Evolutionary conservation across 2,329 filamentous ascomycete genomes (phyloP), one percentile per base, ranked within the genome.

Genomic region (Fusarium keratoplasticum): DNA sequence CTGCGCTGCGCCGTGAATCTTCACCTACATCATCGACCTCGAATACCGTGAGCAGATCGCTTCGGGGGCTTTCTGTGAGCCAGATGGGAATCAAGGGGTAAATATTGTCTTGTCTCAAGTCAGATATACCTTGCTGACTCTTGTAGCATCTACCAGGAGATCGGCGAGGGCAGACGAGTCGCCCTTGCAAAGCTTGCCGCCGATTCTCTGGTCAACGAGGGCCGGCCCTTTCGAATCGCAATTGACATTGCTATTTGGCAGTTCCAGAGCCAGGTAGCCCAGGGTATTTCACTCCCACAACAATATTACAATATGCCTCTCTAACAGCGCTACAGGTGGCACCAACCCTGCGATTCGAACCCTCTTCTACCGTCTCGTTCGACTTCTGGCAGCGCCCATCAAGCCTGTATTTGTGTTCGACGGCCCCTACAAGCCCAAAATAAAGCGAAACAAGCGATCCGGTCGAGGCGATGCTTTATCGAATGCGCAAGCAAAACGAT

Each of bases 241-340:
- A 93, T 99, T 73, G 96, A 99, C 81, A 93, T 97, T 76, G 95
- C 95, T 4, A 98, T 99, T 80, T 99, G 96, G 96, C 93, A 98
- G 52, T 98, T 98, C 80, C 96, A 99, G 80, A 92, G 92, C 14
- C 95, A 97, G 80, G 92, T 94, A 16, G 94, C 94, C 20, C 91
- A 91, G 85, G 95, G 90, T 89, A 78, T 35, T 77, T 66, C 20
- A 27, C 10, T 22, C 13, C 1, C 4, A 10, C 8, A 11, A 14
- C 31, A 20, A 18, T 61, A n/a, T 40, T 27, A n/a, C 10, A 52
- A 31, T 20, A 27, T 18, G 35, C n/a, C 36, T 47, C 29, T 57
- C 74, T 76, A 58, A 76, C 60, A 38, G 16, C 5, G 16, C 25
- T 40, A 5, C 57, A 91, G 92, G 96, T 55, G 96, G 96, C 69